Evolutionary conservation across 2,329 filamentous ascomycete genomes (phyloP).

Genomic region (Alternaria sp.): DNA sequence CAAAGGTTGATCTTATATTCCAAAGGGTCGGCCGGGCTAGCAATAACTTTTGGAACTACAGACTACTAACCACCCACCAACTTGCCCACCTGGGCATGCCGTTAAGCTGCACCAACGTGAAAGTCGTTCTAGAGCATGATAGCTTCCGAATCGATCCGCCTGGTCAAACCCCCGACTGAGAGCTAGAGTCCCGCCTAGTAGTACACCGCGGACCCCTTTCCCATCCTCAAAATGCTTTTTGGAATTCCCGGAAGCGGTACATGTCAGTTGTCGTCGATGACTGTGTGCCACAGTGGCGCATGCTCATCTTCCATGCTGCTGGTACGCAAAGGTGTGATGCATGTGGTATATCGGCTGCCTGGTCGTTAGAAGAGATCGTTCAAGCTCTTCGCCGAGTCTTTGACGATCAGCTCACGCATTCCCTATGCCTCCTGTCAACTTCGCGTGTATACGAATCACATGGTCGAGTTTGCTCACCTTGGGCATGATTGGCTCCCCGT

Average conservation of each 20-base stretch:
- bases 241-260: slow-evolving; percentile 32
- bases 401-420: slow-evolving; percentile 92
- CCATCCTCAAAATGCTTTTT: slow-evolving; percentile 18
- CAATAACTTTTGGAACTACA: slow-evolving; percentile 12
- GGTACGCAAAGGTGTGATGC: not conserved
- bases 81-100: not conserved
- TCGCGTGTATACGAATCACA: slow-evolving; percentile 21
- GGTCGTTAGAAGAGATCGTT: slow-evolving; percentile 75
- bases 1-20: slow-evolving; percentile 7
- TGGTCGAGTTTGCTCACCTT: slow-evolving; percentile 65
- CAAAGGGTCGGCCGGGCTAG: slow-evolving; percentile 5
- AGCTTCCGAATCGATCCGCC: slow-evolving; percentile 16
- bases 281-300: slow-evolving; percentile 53
- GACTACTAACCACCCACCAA: not conserved
- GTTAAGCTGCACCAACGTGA: not conserved
- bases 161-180: slow-evolving; percentile 16
- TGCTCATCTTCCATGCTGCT: slow-evolving; percentile 22
- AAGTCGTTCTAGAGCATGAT: slow-evolving; percentile 9
- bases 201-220: slow-evolving; percentile 21
- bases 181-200: slow-evolving; percentile 22
- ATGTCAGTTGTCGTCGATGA: slow-evolving; percentile 34
- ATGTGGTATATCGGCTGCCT: not conserved
- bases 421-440: slow-evolving; percentile 65
- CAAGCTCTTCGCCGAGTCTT: slow-evolving; percentile 91
- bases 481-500: slow-evolving; percentile 89